These are phyloP conservation scores for Kwoniella bestiolae DNA, from an alignment of 768 basidiomycete species.

Conservation along the genomic window DNA sequence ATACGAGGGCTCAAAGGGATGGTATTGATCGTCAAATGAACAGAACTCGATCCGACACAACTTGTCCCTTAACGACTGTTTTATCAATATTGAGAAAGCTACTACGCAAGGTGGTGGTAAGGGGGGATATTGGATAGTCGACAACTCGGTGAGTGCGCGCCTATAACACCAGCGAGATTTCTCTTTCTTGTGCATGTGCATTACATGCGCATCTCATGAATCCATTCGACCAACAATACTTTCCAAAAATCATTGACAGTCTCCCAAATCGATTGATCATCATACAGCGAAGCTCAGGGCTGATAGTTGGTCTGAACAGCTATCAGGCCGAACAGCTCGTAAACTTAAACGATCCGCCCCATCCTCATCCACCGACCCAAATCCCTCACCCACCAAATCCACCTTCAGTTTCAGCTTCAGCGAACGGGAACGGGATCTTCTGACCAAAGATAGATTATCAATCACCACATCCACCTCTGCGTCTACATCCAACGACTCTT, in stretches of 20 bases:
- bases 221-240: neutral
- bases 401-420: neutral
- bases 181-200: neutral
- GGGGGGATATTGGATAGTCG: slow-evolving; percentile 25
- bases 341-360: slow-evolving; percentile 9
- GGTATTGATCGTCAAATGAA: no score
- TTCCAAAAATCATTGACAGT: no score
- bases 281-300: no score
- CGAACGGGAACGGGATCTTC: neutral
- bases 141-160: slow-evolving; percentile 23
- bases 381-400: neutral
- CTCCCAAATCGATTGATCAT: no score
- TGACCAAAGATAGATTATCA: neutral
- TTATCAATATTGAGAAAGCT: slow-evolving; percentile 12
- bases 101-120: slow-evolving; percentile 14
- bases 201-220: neutral
- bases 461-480: neutral
- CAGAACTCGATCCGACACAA: slow-evolving; percentile 29
- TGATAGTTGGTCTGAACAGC: slow-evolving; percentile 10
- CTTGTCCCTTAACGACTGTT: slow-evolving; percentile 22
- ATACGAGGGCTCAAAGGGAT: no score
- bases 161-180: no score
- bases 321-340: slow-evolving; percentile 16
- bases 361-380: neutral
- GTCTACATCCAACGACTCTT: neutral